Evolutionary conservation across 208 protist genomes (phyloP), one percentile per base, ranked within the genome.

Genomic region (Wallacemonas sp.): DNA sequence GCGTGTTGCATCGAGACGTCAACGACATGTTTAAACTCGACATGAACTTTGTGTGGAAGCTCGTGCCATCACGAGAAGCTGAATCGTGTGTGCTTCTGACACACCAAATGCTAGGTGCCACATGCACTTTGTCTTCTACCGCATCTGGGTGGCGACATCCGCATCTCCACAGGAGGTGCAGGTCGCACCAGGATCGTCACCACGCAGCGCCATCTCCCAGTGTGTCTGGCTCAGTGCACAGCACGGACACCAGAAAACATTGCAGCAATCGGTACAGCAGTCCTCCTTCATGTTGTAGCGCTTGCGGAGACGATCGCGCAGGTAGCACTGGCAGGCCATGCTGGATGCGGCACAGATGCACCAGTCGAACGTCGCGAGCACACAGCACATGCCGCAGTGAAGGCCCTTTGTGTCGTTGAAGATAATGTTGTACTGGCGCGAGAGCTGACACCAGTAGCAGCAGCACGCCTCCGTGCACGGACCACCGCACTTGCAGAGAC

Each of bases 361-460:
- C 24, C 6, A 1, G 19, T 55, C 47, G 11, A 29, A 14, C 47
- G 2, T 32, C 47, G 47, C 47, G 41, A 68, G 29, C 16, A 61
- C 4, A 4, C 44, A 3, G 32, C 71, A 71, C 26, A 68, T 19
- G 16, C 29, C 2, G 36, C 65, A 67, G 66, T 77, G 26, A 26
- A 80, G 68, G 39, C 65, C 69, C 5, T 60, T 24, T 39, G 48
- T 63, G 6, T 61, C 56, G 30, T 70, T 66, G 19, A 62, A 26
- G 6, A 76, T 38, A 54, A 81, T 57, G 56, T 84, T 84, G 72
- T 70, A 77, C 70, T 84, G 79, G 17, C 83, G 71, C 32, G 64
- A 72, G 24, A 82, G 49, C 64, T 89, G 79, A 55, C 83, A 89
- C 3, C 61, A 64, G 23, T 36, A 67, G 65, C 83, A 89, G 65